phyloP scores from a whole-genome alignment of 2,329 filamentous ascomycete genomes.

The Xylaria sp. region DNA sequence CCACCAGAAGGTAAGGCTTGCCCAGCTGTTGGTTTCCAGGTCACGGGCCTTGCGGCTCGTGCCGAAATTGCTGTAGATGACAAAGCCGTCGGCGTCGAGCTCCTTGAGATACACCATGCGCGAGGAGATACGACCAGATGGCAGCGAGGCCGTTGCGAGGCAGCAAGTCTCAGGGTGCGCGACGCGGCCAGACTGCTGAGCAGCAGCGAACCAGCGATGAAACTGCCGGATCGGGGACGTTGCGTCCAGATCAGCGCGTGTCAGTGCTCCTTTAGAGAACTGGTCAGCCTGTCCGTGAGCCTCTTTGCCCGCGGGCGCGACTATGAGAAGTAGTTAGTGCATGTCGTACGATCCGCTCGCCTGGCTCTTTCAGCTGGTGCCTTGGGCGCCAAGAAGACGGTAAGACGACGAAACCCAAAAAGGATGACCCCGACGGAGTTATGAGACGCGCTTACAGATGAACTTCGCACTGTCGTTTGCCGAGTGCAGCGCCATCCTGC shows the following conservation, averaged over 20 bases:
- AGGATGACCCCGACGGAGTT: not conserved
- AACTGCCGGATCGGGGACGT: constrained; percentile 74
- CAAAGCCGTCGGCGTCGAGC: constrained; percentile 75
- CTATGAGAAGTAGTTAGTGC: constrained; percentile 31
- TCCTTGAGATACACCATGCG: constrained; percentile 95
- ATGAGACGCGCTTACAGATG: constrained; percentile 25
- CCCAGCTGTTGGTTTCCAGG: constrained; percentile 67
- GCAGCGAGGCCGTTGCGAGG: constrained; percentile 76
- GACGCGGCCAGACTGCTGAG: constrained; percentile 48
- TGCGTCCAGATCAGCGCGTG: constrained; percentile 53
- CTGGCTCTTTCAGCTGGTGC: not conserved
- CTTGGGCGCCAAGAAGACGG: not conserved
- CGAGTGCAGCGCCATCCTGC: constrained; percentile 29
- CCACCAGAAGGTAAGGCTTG: constrained; percentile 89
- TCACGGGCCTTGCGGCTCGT: constrained; percentile 67
- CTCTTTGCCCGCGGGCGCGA: constrained; percentile 59
- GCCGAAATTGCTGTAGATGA: constrained; percentile 90
- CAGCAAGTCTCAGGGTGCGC: constrained; percentile 84
- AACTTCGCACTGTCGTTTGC: constrained; percentile 23
- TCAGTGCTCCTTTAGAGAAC: constrained; percentile 62
- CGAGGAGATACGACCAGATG: constrained; percentile 75
- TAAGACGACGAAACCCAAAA: not conserved
- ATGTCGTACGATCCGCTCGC: not conserved
- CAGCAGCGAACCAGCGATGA: constrained; percentile 78
- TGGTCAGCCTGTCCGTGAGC: constrained; percentile 64